Evolutionary conservation across 345 rosid species (phyloP), one percentile per base, ranked within the genome.

Genomic region (Theobroma cacao): DNA sequence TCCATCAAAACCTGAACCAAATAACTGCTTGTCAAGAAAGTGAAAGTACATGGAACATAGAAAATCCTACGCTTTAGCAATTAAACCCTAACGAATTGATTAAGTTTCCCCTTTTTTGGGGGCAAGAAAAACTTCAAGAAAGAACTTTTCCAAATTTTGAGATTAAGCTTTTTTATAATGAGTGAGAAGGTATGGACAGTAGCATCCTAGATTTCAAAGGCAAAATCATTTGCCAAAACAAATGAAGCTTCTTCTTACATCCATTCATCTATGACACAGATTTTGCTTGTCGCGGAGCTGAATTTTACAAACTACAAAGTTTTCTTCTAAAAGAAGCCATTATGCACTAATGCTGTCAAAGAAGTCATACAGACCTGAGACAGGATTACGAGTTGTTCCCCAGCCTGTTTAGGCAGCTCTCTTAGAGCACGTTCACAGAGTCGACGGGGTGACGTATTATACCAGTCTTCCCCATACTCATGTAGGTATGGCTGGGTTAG

Each of bases 381-480:
- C 77, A 91, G 91, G 78, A 95, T 88, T 80, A 95, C 91, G 31
- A 93, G 89, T 84, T 95, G 91, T 83, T 95, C 90, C 71, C 89
- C 93, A 10, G 97, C 81, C 74, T 80, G 86, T 79, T 89, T 87
- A 3, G 97, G 98, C 65, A 87, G 81, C 68, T 95, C 98, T 82
- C 86, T 91, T 61, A 95, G 81, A 20, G 95, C 97, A 65, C 86
- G 93, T 73, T 90, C 93, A 70, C 98, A 95, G 65, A 93, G 87
- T 50, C 87, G 88, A 77, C 97, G 93, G 8, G 97, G 98, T 34
- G 94, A 93, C 45, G 87, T 82, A 83, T 95, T 90, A 77, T 91
- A 95, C 98, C 98, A 95, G 81, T 95, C 98, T 72, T 95, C 98
- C 78, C 98, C 98, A 83, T 90, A 88, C 75, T 91, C 97, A 14